A percentile compares a stretch with the other conserved stretches of the same genome.
Evolutionary conservation across 306 rosid genomes (phyloP).

Genomic region (Dryas alaskensis): DNA sequence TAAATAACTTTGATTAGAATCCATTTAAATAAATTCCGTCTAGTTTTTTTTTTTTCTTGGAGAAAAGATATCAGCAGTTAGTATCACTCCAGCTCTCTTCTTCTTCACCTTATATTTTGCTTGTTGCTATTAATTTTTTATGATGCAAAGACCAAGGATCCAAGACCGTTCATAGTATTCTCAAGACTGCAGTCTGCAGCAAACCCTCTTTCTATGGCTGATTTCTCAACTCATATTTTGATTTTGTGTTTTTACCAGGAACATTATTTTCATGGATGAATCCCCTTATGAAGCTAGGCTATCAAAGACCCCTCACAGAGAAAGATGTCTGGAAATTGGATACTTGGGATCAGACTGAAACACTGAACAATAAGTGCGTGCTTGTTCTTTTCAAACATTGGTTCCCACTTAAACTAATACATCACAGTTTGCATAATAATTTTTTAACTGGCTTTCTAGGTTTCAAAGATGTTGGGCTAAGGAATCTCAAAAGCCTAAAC

Average conservation of each 20-base stretch:
- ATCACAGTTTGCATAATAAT: constrained; percentile 21
- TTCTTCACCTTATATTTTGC: neutral
- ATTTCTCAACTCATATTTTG: constrained; percentile 20
- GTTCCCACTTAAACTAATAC: constrained; percentile 9
- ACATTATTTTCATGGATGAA: constrained; percentile 76
- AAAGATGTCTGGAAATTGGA: constrained; percentile 93
- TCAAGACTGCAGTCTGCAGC: constrained; percentile 6
- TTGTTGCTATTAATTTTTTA: constrained; percentile 1
- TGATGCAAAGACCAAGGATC: neutral
- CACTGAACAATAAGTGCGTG: constrained; percentile 55
- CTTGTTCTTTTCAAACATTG: constrained; percentile 20
- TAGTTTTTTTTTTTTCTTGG: neutral
- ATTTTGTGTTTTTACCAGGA: constrained; percentile 40
- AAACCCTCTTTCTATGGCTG: constrained; percentile 14
- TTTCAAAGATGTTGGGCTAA: constrained; percentile 79
- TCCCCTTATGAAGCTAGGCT: constrained; percentile 74
- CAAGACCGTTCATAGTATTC: constrained; percentile 10
- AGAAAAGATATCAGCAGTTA: neutral
- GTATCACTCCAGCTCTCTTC: neutral
- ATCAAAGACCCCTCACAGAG: constrained; percentile 78
- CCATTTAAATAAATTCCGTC: neutral
- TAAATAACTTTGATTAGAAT: neutral
- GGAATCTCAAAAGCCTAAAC: constrained; percentile 73
- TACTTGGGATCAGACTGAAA: constrained; percentile 83
- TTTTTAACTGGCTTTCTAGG: constrained; percentile 35